Percentiles rank a stretch among this genome's conserved stretches.
These are phyloP conservation scores for Chaetomium olivaceum DNA, from an alignment of 2,329 filamentous ascomycete genomes.

Conservation along the genomic window DNA sequence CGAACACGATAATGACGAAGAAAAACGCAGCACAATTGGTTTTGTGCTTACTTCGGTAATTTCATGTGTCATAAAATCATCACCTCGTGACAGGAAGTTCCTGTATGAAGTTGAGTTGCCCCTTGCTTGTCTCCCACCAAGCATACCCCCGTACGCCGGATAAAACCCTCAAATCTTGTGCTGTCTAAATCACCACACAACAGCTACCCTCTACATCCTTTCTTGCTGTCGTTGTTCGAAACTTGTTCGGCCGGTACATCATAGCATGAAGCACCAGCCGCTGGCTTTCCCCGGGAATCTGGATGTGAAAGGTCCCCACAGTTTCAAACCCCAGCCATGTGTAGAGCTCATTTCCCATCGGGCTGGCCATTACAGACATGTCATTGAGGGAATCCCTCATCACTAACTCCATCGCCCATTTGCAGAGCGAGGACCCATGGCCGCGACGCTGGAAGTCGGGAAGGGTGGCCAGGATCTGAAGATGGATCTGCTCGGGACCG, in stretches of 20 bases:
- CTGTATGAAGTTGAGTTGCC: background rate
- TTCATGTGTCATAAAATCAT: background rate
- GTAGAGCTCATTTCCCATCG: constrained; percentile 31
- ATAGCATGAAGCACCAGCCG: constrained; percentile 29
- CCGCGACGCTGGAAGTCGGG: constrained; percentile 30
- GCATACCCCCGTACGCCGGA: background rate
- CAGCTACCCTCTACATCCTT: background rate
- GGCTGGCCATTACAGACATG: constrained; percentile 33
- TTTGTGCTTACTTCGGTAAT: background rate
- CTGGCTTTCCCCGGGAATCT: constrained; percentile 29
- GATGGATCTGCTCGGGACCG: constrained; percentile 31
- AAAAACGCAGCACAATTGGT: background rate
- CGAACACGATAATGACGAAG: background rate
- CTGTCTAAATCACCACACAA: constrained; percentile 3
- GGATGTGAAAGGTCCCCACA: constrained; percentile 26
- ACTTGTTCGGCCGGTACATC: constrained; percentile 26
- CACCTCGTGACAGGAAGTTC: too few relatives aligned
- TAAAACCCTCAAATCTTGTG: background rate
- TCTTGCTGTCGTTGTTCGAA: background rate
- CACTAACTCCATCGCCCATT: constrained; percentile 29
- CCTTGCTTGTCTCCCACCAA: background rate
- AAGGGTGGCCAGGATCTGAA: constrained; percentile 32
- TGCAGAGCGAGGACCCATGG: constrained; percentile 28
- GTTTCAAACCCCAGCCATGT: constrained; percentile 23
- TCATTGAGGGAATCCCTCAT: constrained; percentile 23